Base-by-base conservation (phyloP, 345 rosid species). In the Physaria fendleri region DNA sequence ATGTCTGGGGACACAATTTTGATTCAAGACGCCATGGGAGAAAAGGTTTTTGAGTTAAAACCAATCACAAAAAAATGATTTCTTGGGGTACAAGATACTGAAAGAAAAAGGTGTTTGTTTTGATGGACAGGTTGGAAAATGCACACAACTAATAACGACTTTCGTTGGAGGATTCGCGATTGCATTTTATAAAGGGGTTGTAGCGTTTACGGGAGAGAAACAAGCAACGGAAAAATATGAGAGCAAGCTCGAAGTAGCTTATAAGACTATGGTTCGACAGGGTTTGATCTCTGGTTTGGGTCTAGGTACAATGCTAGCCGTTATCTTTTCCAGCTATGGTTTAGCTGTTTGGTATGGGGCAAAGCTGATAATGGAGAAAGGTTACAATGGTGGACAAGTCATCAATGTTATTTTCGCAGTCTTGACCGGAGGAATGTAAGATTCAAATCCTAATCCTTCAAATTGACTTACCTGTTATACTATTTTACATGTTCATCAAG, bases 1-100 rank as follows among this genome's bases (percentile, higher is more conserved):
- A 87, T 91, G 96, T 87, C 96, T 0, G 96, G 96, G 7, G 98
- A 91, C 57, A 91, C 98, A 4, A 76, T 91, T 53, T 81, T 87
- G 61, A 83, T 91, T 69, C 94, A 91, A 73, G 94, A 91, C 0
- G 97, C 97, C 22, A 80, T 90, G 84, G 96, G 97, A 14, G 98
- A 87, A 59, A 91, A 91, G 91, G 95, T 84, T 20, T 4, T 38
- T n/a, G 4, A 12, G 8, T 3, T 32, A 4, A 0, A 3, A 47
- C 15, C 3, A 12, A 40, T 34, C 27, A 40, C 32, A 45, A 28
- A 32, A 1, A 8, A 13, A 9, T 28, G 16, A 17, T 41, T 18
- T 18, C 58, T 56, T 59, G 51, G 8, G n/a, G 8, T 2, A 55
- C 44, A 53, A 16, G 64, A 0, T 45, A 55, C 23, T 39, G 14